Conservation (phyloP, 345 rosid species). For the Melastoma malabathricum region DNA sequence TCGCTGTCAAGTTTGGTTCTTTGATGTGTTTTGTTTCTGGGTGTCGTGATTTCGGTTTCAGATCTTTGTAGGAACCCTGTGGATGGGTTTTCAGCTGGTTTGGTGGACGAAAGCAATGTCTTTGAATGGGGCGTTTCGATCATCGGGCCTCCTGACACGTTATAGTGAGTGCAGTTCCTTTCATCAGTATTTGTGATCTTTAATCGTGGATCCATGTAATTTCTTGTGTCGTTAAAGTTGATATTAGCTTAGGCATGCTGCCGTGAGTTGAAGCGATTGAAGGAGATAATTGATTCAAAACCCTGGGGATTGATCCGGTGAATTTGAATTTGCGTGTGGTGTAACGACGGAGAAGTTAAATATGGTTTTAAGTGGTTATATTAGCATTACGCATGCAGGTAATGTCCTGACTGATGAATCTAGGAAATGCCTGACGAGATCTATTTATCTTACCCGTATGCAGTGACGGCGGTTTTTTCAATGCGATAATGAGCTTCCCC, state of each 20-base stretch:
- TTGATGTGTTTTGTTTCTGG: neutral
- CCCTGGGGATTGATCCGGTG: too few species aligned
- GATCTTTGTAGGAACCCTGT: slow-evolving; percentile 89
- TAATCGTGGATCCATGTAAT: neutral
- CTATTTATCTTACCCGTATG: slow-evolving; percentile 5
- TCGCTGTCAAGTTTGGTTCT: slow-evolving; percentile 1
- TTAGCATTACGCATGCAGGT: too few species aligned
- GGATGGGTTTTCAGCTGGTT: slow-evolving; percentile 91
- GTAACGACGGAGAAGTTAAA: too few species aligned
- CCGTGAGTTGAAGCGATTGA: too few species aligned
- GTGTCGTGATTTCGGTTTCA: slow-evolving; percentile 14
- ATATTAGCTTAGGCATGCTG: too few species aligned
- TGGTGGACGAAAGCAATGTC: slow-evolving; percentile 59
- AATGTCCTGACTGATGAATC: neutral
- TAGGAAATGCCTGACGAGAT: too few species aligned
- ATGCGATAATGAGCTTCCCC: slow-evolving; percentile 72
- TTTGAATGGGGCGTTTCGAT: slow-evolving; percentile 82
- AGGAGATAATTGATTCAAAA: too few species aligned
- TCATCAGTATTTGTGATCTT: neutral
- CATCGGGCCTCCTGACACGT: slow-evolving; percentile 80
- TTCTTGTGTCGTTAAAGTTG: neutral
- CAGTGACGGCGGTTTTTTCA: slow-evolving; percentile 83
- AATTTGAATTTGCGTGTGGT: too few species aligned
- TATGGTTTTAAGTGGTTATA: too few species aligned
- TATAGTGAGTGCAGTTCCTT: slow-evolving; percentile 38